Evolutionary conservation across 1,139 yeast species (phyloP), one percentile per base, ranked within the genome.

Genomic region (Suhomyces panamericanus): DNA sequence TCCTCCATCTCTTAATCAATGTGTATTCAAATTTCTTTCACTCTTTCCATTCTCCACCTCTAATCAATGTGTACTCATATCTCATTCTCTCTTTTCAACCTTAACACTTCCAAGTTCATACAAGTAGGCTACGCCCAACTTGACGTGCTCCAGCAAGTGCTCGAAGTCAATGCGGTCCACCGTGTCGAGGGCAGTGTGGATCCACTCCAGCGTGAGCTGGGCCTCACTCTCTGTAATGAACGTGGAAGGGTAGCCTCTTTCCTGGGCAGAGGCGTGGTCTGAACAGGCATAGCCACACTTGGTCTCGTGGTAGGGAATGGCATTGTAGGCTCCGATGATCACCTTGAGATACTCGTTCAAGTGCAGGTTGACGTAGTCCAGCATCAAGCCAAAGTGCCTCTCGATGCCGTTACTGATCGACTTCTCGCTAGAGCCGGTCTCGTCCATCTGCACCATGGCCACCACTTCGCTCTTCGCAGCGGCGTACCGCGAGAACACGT

Each of bases 241-340:
- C 32, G 91, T 78, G 14, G 89, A 78, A 10, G 97, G 96, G 63
- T 75, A 88, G 1, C 97, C 96, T 54, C 80, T 80, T 62, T 85
- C 84, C 42, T 82, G 64, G 2, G 96, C 96, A 41, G 95, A 83
- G 4, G 95, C 87, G 63, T 90, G 96, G 64, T 91, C 98, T 22
- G 95, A 85, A 65, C 98, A 90, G 0, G 96, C 95, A 58, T 90
- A 90, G 0, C 96, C 96, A 67, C 98, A 91, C 44, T 70, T 56
- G 9, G 95, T 85, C 57, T 85, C 95, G 35, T 75, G 81, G 56
- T 78, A 84, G 4, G 88, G 85, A 50, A 90, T 85, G 16, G 66
- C 58, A 55, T 89, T 78, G 66, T 88, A 87, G 10, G 70, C 62
- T 26, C 74, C 74, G 46, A 88, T 78, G 10, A 88, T 65, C 35